Conservation (phyloP, 2,329 filamentous ascomycete species). For the Nectriaceae sp. region DNA sequence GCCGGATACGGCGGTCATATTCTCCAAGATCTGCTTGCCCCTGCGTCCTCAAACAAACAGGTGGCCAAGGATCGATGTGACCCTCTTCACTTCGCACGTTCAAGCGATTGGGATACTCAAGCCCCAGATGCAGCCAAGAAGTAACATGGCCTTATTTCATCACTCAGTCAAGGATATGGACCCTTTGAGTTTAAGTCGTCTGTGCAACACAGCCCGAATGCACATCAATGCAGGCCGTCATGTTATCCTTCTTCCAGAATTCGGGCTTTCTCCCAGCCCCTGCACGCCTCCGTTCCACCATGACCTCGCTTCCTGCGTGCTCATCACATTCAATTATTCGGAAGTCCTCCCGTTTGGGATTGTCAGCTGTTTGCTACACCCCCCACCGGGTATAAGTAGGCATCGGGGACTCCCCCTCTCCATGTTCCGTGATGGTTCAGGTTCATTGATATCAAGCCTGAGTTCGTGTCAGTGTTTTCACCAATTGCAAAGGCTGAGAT, state of each 20-base stretch:
- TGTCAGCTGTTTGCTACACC: not conserved
- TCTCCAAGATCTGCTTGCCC: not conserved
- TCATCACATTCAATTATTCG: slow-evolving; percentile 1
- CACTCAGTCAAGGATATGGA: slow-evolving; percentile 2
- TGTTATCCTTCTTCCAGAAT: slow-evolving; percentile 1
- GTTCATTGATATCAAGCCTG: not conserved
- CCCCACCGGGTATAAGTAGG: slow-evolving; percentile 17
- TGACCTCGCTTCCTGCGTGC: slow-evolving; percentile 1
- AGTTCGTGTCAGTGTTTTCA: not conserved
- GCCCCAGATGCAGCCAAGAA: slow-evolving; percentile 6
- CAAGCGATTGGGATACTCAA: slow-evolving; percentile 1
- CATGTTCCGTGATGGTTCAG: not conserved
- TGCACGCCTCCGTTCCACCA: not conserved
- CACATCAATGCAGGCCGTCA: slow-evolving; percentile 4
- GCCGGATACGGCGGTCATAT: too few species aligned
- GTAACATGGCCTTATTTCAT: slow-evolving; percentile 8
- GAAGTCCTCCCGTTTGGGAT: slow-evolving; percentile 1
- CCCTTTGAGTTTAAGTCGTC: not conserved
- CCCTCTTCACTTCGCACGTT: not conserved
- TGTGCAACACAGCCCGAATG: slow-evolving; percentile 1
- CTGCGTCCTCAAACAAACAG: not conserved
- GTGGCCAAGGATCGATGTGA: not conserved
- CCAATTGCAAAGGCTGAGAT: slow-evolving; percentile 1
- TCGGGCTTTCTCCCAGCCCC: slow-evolving; percentile 7
- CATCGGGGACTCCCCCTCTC: not conserved